Evolutionary conservation across 2,329 filamentous ascomycete genomes (phyloP).

Genomic region (Colletotrichum sp.): DNA sequence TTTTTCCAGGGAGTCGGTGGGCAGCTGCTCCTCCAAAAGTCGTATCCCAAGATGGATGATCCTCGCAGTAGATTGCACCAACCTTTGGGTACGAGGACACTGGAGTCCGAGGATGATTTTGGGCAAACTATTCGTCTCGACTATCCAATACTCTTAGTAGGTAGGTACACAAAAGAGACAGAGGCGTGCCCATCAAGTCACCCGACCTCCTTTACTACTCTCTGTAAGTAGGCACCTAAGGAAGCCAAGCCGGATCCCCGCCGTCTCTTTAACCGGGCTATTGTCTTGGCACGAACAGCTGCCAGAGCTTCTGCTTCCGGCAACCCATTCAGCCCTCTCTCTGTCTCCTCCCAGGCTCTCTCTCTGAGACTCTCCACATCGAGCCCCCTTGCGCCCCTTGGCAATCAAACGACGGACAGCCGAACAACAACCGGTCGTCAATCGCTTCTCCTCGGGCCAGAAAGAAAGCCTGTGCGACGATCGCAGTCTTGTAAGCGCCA

Average conservation of each 20-base stretch:
- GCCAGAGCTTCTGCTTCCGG: not conserved
- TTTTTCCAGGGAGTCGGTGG: not conserved
- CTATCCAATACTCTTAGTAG: not conserved
- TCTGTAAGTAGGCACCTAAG: not conserved
- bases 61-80: not conserved
- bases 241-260: constrained; percentile 7
- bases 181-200: not conserved
- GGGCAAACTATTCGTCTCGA: not conserved
- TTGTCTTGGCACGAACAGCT: constrained; percentile 7
- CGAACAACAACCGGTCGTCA: not conserved
- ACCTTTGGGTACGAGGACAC: not conserved
- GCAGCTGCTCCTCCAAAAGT: not conserved
- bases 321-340: not conserved
- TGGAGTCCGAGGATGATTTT: not conserved
- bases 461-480: not conserved
- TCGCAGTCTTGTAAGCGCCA: not conserved
- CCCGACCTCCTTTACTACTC: not conserved
- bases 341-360: not conserved
- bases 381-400: not conserved
- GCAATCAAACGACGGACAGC: not conserved
- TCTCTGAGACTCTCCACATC: constrained; percentile 7
- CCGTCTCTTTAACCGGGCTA: not conserved
- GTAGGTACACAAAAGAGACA: not conserved
- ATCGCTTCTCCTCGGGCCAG: not conserved
- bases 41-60: not conserved